Percentiles rank a stretch among this genome's conserved stretches.
Conservation (phyloP, 192 early-diverging fungal species). For the Coemansia sp. region DNA sequence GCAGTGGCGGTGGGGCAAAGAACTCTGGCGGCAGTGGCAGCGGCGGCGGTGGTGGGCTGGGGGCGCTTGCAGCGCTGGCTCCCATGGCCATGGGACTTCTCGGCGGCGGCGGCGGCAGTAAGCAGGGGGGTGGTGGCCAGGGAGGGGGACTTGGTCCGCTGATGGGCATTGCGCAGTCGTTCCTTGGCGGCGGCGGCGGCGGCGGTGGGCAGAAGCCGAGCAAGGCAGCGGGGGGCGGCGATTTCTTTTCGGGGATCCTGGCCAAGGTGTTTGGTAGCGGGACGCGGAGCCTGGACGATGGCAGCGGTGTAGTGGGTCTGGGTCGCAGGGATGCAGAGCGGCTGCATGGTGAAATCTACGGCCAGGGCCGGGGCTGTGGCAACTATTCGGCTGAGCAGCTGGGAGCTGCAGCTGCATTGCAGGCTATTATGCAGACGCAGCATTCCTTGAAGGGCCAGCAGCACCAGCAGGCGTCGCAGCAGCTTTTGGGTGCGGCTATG, state of each 20-base stretch:
- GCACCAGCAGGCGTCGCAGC: constrained; percentile 30
- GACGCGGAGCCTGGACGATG: constrained; percentile 29
- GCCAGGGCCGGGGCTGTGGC: background rate
- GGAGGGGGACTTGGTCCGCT: constrained; percentile 33
- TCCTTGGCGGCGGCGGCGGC: constrained; percentile 29
- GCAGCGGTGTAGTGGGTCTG: constrained; percentile 15
- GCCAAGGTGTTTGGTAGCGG: constrained; percentile 42
- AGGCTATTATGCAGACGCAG: constrained; percentile 22
- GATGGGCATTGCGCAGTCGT: constrained; percentile 31
- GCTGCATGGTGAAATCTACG: constrained; percentile 25
- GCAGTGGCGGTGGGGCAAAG: constrained; percentile 26
- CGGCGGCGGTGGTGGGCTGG: constrained; percentile 30
- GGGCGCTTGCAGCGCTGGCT: constrained; percentile 32
- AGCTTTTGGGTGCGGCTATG: constrained; percentile 34
- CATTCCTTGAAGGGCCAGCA: background rate
- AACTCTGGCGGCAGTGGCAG: constrained; percentile 1
- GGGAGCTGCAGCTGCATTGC: constrained; percentile 36
- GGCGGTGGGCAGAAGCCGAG: constrained; percentile 3
- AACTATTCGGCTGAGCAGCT: constrained; percentile 31
- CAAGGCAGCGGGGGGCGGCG: constrained; percentile 11
- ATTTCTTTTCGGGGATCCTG: constrained; percentile 40
- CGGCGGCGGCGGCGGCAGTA: constrained; percentile 13
- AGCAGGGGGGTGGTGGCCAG: constrained; percentile 14
- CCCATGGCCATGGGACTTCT: constrained; percentile 39
- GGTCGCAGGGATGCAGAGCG: constrained; percentile 13